Evolutionary conservation across 148 eudicot species (phyloP), one percentile per base, ranked within the genome.

Genomic region (Vaccinium darrowii): DNA sequence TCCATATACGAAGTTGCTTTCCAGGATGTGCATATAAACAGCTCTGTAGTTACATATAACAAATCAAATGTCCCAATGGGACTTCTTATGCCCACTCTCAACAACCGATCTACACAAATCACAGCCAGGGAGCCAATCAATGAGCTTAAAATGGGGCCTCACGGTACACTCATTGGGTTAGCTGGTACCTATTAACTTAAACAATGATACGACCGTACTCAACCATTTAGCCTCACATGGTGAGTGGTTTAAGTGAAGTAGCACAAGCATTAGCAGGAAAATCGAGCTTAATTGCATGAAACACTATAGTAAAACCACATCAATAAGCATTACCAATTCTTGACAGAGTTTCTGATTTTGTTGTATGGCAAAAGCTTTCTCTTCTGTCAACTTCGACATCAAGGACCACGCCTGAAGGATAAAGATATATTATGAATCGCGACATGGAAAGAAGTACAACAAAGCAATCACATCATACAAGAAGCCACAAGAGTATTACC

Each of bases 321-420:
- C 52, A 50, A 14, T 27, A 81, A 50, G 47, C 36, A 72, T 8
- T 86, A 86, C 87, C 87, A 86, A 86, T 92, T 94, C 98, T 85
- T 90, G 93, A 63, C 92, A 90, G 82, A 94, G 97, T 86, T 91
- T 92, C 90, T 94, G 94, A 87, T 87, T 95, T 86, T 93, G 92
- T 85, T 91, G 90, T 81, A 91, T n/a, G 81, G 93, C 92, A 82
- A 91, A 88, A 87, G 91, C 92, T 86, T 89, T 95, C 92, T 95
- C 98, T 51, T 94, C 93, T 5, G 94, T 91, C 91, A 95, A 87
- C 91, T 90, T 94, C 33, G 94, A 92, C 86, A 93, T 87, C 90
- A 91, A 23, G 86, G 95, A 80, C 88, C 85, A 82, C 25, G 83
- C 86, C 98, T 92, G 91, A 83, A 84, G 76, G 27, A 77, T 36